Conservation (phyloP, 164 flowering plant genomes). For the Buxus sempervirens region DNA sequence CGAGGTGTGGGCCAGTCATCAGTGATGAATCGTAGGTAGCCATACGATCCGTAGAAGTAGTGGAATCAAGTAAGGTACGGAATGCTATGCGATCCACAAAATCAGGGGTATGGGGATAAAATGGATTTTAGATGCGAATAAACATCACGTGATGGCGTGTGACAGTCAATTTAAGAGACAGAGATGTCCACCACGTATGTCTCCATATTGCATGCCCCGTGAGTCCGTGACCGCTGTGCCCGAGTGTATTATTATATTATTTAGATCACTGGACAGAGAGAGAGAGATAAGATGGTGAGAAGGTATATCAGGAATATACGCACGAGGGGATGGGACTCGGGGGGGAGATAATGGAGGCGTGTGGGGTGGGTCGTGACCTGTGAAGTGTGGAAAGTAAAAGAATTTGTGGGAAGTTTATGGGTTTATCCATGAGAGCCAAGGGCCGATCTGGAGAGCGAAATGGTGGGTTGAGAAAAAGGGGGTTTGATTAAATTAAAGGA, state of each 20-base stretch:
- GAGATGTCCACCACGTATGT: neutral
- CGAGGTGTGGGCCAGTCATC: no score
- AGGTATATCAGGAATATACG: conserved; percentile 33
- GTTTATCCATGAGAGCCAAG: no score
- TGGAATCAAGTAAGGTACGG: no score
- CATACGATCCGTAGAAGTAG: conserved; percentile 19
- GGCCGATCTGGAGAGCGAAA: conserved; percentile 13
- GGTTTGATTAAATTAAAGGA: neutral
- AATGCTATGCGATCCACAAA: no score
- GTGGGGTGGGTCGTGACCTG: no score
- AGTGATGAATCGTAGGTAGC: no score
- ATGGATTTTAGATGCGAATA: conserved; percentile 1
- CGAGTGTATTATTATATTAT: conserved; percentile 8
- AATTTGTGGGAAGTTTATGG: no score
- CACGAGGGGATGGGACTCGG: conserved; percentile 26
- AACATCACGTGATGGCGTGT: conserved; percentile 40
- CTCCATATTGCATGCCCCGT: conserved; percentile 17
- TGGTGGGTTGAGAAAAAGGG: conserved; percentile 11
- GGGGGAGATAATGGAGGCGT: conserved; percentile 33
- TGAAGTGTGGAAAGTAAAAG: no score
- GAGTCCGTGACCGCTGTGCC: no score
- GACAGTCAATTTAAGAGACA: conserved; percentile 4
- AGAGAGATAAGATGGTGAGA: conserved; percentile 9
- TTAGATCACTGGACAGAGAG: neutral
- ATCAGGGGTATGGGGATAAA: no score